Conservation (phyloP, 768 basidiomycete genomes). For the Collybia nuda region DNA sequence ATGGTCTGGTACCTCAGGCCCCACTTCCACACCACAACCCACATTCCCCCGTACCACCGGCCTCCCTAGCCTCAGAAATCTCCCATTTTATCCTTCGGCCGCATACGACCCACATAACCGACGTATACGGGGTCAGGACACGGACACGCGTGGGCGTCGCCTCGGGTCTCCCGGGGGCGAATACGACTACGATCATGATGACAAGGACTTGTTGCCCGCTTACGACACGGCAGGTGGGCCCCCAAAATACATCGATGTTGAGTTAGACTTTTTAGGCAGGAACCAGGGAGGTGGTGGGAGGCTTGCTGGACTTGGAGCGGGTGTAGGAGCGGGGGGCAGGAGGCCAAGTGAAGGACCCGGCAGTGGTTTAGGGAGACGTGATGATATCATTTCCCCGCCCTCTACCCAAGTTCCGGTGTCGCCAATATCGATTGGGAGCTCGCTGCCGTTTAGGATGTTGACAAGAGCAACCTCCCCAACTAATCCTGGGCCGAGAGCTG, state of each 20-base stretch:
- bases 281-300: too few species aligned
- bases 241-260: constrained; percentile 40
- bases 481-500: too few species aligned
- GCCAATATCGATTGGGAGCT: too few species aligned
- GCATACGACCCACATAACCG: constrained; percentile 12
- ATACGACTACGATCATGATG: constrained; percentile 27
- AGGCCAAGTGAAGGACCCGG: too few species aligned
- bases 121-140: constrained; percentile 32
- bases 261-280: background rate
- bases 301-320: too few species aligned
- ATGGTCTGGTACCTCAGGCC: background rate
- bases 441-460: too few species aligned
- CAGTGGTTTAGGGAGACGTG: too few species aligned
- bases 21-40: constrained; percentile 2
- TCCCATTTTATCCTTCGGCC: constrained; percentile 5
- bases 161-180: constrained; percentile 12
- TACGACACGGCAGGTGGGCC: constrained; percentile 45
- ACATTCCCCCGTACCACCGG: constrained; percentile 17
- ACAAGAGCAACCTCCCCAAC: too few species aligned
- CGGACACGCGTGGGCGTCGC: constrained; percentile 40
- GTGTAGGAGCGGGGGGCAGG: too few species aligned
- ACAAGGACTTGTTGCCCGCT: constrained; percentile 48
- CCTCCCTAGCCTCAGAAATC: constrained; percentile 18
- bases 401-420: too few species aligned
- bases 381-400: too few species aligned